Evolutionary conservation across 176 grass and related monocot species (phyloP).

Genomic region (Otatea glauca): DNA sequence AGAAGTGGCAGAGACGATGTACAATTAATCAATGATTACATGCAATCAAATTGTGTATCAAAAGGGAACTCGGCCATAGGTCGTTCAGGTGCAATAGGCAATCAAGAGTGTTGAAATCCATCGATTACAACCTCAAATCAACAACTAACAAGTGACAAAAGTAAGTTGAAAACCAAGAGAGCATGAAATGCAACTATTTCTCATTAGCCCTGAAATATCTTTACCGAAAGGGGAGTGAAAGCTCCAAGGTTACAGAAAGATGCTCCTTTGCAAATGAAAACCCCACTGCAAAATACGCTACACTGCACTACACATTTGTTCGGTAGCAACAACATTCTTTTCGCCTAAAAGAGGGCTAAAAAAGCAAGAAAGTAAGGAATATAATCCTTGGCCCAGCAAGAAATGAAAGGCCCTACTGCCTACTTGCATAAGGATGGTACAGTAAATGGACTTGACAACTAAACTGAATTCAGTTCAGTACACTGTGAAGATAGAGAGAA

Average conservation of each 20-base stretch:
- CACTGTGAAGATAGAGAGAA: slow-evolving; percentile 31
- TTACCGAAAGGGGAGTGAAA: slow-evolving; percentile 29
- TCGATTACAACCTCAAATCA: slow-evolving; percentile 5
- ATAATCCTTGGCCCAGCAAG: slow-evolving; percentile 41
- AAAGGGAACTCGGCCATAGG: slow-evolving; percentile 24
- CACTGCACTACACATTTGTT: slow-evolving; percentile 44
- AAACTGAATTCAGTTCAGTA: slow-evolving; percentile 39
- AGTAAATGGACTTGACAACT: slow-evolving; percentile 23
- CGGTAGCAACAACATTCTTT: slow-evolving; percentile 41
- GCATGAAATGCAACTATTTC: slow-evolving; percentile 13
- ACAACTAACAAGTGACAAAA: slow-evolving; percentile 4
- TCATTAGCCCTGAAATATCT: slow-evolving; percentile 33
- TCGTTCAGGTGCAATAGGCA: slow-evolving; percentile 2
- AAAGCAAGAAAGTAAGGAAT: slow-evolving; percentile 48
- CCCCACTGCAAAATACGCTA: slow-evolving; percentile 47
- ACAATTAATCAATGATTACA: slow-evolving; percentile 9
- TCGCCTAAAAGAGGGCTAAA: slow-evolving; percentile 31
- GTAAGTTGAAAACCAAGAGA: slow-evolving; percentile 13
- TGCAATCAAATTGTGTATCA: slow-evolving; percentile 30
- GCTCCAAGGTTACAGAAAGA: slow-evolving; percentile 38
- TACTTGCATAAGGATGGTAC: slow-evolving; percentile 38
- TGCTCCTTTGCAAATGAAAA: slow-evolving; percentile 45
- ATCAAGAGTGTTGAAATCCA: background rate
- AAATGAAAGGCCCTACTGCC: slow-evolving; percentile 45
- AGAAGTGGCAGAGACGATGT: slow-evolving; percentile 25